phyloP scores from a whole-genome alignment of 495 filamentous ascomycete species.

The Venustampulla echinocandica region DNA sequence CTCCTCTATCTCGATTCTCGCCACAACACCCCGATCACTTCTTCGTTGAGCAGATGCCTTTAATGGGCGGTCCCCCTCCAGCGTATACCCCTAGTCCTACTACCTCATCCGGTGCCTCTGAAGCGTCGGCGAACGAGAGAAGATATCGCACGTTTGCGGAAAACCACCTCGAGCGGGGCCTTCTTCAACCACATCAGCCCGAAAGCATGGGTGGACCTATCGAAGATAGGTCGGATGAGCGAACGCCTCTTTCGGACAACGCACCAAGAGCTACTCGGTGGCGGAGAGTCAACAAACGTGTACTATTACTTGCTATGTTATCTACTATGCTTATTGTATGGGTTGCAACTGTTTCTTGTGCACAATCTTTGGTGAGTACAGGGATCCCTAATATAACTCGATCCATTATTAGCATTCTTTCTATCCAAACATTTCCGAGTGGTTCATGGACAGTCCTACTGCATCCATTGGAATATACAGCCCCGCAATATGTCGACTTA shows the following conservation, averaged over 20 bases:
- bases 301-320: conserved; percentile 4
- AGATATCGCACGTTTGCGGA: conserved; percentile 19
- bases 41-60: conserved; percentile 2
- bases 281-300: background rate
- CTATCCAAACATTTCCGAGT: background rate
- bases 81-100: conserved; percentile 13
- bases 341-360: conserved; percentile 4
- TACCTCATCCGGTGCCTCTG: background rate
- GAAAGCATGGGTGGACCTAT: conserved; percentile 20
- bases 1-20: conserved; percentile 1
- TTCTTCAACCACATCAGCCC: conserved; percentile 11
- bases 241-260: conserved; percentile 1
- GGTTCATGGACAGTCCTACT: too few species aligned
- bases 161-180: conserved; percentile 15
- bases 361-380: background rate
- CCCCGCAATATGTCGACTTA: too few species aligned
- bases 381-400: background rate
- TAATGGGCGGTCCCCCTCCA: conserved; percentile 14
- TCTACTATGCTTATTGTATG: background rate
- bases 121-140: too few species aligned
- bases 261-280: background rate
- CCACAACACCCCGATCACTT: conserved; percentile 1
- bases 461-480: too few species aligned
- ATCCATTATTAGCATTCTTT: background rate
- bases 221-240: conserved; percentile 8